These are phyloP conservation scores for Pyrenophora seminiperda DNA, from an alignment of 2,329 filamentous ascomycete genomes.

Conservation along the genomic window DNA sequence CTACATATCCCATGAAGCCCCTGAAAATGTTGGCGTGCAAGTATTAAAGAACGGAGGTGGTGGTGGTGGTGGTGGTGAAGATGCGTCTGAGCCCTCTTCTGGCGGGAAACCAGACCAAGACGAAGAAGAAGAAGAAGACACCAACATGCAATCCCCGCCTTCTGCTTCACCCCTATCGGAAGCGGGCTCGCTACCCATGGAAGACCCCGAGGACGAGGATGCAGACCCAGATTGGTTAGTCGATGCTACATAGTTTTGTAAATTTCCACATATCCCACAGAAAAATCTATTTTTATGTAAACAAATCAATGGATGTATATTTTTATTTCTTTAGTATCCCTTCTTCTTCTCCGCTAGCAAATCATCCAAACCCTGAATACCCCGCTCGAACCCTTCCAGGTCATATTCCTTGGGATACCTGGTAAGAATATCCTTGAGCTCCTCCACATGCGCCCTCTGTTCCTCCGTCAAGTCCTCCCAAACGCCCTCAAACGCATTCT, in stretches of 20 bases:
- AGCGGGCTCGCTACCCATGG: slow-evolving; percentile 59
- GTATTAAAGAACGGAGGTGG: no score
- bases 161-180: slow-evolving; percentile 44
- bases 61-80: no score
- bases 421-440: slow-evolving; percentile 77
- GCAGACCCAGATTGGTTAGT: slow-evolving; percentile 67
- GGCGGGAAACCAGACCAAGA: not conserved
- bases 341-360: slow-evolving; percentile 28
- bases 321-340: not conserved
- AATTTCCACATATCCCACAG: not conserved
- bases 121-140: slow-evolving; percentile 1
- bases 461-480: slow-evolving; percentile 89
- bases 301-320: not conserved
- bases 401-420: slow-evolving; percentile 94
- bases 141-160: slow-evolving; percentile 1
- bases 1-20: slow-evolving; percentile 19
- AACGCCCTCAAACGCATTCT: slow-evolving; percentile 80
- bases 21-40: not conserved
- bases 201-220: slow-evolving; percentile 69
- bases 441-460: slow-evolving; percentile 72
- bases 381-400: slow-evolving; percentile 74
- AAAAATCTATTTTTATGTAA: not conserved
- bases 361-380: slow-evolving; percentile 65
- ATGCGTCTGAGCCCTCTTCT: no score
- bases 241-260: slow-evolving; percentile 21